Percentiles rank a stretch among this genome's conserved stretches.
phyloP scores from a whole-genome alignment of 768 basidiomycete genomes.

The Glaciozyma antarctica region DNA sequence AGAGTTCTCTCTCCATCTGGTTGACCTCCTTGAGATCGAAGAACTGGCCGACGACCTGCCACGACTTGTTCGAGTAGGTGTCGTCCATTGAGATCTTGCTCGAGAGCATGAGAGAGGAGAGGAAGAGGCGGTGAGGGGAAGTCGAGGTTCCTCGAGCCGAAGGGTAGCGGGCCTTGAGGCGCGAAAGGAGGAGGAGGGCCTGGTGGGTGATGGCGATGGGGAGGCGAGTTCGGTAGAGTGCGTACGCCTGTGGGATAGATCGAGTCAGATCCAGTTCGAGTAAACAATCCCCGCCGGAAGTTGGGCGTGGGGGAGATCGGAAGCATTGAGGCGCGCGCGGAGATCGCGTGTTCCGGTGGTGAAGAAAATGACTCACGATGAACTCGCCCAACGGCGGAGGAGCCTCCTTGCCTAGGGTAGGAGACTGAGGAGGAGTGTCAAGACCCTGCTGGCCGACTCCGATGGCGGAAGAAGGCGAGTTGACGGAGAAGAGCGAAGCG shows the following conservation, averaged over 20 bases:
- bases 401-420: constrained; percentile 5
- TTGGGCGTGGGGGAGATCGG: background rate
- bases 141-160: constrained; percentile 81
- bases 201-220: constrained; percentile 58
- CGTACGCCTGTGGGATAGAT: constrained; percentile 48
- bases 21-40: constrained; percentile 81
- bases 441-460: background rate
- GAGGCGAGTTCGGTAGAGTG: constrained; percentile 71
- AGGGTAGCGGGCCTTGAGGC: constrained; percentile 83
- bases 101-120: constrained; percentile 71
- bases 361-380: constrained; percentile 20
- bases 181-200: constrained; percentile 63
- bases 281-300: no score
- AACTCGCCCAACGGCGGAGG: constrained; percentile 28
- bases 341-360: background rate
- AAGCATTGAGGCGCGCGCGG: background rate
- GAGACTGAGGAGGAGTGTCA: constrained; percentile 8
- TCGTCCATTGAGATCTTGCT: constrained; percentile 74
- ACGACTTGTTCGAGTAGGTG: constrained; percentile 86
- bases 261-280: background rate
- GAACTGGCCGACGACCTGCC: constrained; percentile 84
- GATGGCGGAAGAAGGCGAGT: constrained; percentile 7
- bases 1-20: constrained; percentile 87
- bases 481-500: constrained; percentile 18
- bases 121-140: constrained; percentile 79